phyloP scores from a whole-genome alignment of 2,329 filamentous ascomycete genomes.

The Trichoderma sp. region DNA sequence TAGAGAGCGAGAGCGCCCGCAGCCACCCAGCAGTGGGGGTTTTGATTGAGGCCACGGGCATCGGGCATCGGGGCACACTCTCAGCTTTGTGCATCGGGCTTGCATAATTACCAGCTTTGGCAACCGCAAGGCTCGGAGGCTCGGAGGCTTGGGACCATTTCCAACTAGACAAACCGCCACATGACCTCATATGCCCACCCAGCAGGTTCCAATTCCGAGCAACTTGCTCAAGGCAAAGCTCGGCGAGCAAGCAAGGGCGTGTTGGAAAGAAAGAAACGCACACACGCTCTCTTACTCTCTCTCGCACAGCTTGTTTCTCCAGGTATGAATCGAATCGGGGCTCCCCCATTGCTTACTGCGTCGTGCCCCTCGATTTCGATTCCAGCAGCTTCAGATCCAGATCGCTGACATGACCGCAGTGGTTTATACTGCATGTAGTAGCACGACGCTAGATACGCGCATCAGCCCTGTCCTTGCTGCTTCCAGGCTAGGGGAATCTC shows the following conservation, averaged over 20 bases:
- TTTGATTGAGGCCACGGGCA: background rate
- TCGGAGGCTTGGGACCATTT: background rate
- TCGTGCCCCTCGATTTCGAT: background rate
- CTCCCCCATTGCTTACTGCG: background rate
- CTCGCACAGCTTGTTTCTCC: background rate
- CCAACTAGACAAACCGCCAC: background rate
- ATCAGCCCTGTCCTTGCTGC: constrained; percentile 12
- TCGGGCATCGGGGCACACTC: background rate
- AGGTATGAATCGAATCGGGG: background rate
- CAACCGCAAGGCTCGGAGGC: background rate
- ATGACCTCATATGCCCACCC: background rate
- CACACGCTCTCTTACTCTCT: background rate
- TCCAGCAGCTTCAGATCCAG: background rate
- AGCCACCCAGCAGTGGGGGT: background rate
- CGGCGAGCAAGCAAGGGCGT: too few species aligned
- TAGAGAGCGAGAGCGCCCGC: background rate
- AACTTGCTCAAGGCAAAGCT: background rate
- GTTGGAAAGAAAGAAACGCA: too few species aligned
- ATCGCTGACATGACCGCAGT: background rate
- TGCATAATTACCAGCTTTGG: background rate
- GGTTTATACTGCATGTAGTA: background rate
- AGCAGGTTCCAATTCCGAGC: background rate
- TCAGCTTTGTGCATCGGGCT: background rate
- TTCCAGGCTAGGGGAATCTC: background rate
- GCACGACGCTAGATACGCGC: constrained; percentile 15